These are phyloP conservation scores for Fistulifera pelliculosa DNA, from an alignment of 108 stramenopile species.

Conservation along the genomic window DNA sequence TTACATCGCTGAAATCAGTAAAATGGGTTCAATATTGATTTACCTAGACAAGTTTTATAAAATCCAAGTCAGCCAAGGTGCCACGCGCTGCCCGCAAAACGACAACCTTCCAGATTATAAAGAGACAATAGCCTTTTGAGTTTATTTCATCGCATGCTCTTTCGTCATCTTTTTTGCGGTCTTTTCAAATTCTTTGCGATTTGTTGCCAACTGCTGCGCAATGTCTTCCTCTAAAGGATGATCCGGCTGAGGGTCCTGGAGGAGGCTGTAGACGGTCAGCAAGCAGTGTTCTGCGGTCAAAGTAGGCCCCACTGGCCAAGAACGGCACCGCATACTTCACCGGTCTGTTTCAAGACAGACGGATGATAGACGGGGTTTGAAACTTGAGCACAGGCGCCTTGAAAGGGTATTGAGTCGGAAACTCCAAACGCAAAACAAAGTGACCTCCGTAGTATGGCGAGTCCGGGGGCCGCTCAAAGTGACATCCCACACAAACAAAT, in stretches of 20 bases:
- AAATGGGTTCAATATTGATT: too few species aligned
- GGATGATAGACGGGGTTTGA: constrained; percentile 83
- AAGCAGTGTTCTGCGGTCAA: constrained; percentile 42
- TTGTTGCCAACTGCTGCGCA: constrained; percentile 34
- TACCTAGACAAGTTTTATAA: too few species aligned
- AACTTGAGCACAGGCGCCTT: constrained; percentile 79
- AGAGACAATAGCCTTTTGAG: background rate
- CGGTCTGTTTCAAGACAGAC: constrained; percentile 63
- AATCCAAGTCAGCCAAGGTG: too few species aligned
- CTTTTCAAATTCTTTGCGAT: constrained; percentile 63
- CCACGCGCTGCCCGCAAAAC: too few species aligned
- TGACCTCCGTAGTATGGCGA: constrained; percentile 73
- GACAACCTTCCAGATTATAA: too few species aligned
- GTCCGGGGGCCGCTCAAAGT: constrained; percentile 43
- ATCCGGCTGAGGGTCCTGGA: constrained; percentile 40
- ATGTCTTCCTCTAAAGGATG: constrained; percentile 53
- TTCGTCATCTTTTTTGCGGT: constrained; percentile 53
- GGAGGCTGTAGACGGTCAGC: constrained; percentile 27
- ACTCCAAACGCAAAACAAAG: constrained; percentile 52
- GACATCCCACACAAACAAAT: constrained; percentile 34
- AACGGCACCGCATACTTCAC: constrained; percentile 74
- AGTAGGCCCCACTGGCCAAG: constrained; percentile 71
- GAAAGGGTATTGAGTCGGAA: constrained; percentile 84
- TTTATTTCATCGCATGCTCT: constrained; percentile 36
- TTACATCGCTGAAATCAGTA: too few species aligned